Evolutionary conservation across 768 basidiomycete species (phyloP).

Genomic region (Gautieria morchelliformis): DNA sequence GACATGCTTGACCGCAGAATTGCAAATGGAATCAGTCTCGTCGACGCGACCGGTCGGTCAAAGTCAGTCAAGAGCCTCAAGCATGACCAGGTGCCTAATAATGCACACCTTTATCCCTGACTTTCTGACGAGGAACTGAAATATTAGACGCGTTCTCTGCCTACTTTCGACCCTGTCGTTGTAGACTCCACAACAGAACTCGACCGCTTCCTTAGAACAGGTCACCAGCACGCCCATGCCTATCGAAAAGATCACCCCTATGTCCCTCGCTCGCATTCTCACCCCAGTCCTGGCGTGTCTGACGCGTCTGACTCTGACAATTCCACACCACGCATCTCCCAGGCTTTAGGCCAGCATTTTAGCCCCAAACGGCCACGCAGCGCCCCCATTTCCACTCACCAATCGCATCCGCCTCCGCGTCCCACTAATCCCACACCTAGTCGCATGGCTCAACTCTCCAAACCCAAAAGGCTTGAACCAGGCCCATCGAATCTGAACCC

Average conservation of each 20-base stretch:
- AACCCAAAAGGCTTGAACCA: neutral
- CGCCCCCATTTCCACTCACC: constrained; percentile 16
- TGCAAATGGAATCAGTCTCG: constrained; percentile 40
- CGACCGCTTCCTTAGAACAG: constrained; percentile 50
- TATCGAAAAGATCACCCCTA: constrained; percentile 28
- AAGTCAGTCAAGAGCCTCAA: constrained; percentile 31
- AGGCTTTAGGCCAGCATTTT: constrained; percentile 57
- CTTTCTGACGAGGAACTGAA: neutral
- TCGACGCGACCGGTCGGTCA: constrained; percentile 45
- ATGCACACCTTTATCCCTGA: constrained; percentile 3
- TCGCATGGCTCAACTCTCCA: neutral
- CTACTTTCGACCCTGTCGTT: constrained; percentile 44
- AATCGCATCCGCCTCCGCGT: neutral
- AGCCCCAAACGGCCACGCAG: constrained; percentile 68
- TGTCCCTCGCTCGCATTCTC: constrained; percentile 35
- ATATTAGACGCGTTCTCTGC: neutral
- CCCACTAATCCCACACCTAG: constrained; percentile 1
- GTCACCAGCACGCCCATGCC: constrained; percentile 34
- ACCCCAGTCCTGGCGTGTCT: constrained; percentile 33
- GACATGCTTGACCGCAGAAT: constrained; percentile 59
- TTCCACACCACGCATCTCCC: constrained; percentile 55
- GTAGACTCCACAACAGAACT: constrained; percentile 55
- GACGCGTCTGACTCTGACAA: constrained; percentile 29
- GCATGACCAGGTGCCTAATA: constrained; percentile 14
- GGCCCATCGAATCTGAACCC: neutral